Conservation (phyloP, 257 asterid species). For the Echium plantagineum region DNA sequence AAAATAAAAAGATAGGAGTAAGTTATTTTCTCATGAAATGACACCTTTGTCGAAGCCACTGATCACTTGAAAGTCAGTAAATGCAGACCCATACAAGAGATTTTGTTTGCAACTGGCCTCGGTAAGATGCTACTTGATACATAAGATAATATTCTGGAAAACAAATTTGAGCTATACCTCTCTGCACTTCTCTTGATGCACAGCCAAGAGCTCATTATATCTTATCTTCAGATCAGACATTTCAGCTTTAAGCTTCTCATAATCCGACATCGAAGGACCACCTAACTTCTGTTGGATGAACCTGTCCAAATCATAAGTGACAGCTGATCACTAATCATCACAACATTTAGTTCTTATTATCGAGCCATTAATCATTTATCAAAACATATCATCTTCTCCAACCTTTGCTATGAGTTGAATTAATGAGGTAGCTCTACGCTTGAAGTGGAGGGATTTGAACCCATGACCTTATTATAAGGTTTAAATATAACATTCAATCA, state of each 20-base stretch:
- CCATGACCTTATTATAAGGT: no score
- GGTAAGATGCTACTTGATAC: neutral
- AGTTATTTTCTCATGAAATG: no score
- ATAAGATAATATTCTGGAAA: neutral
- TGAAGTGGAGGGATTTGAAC: no score
- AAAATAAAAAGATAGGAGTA: no score
- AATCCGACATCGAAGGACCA: slow-evolving; percentile 68
- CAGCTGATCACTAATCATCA: neutral
- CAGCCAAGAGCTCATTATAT: slow-evolving; percentile 53
- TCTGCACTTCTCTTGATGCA: slow-evolving; percentile 56
- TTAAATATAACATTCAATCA: no score
- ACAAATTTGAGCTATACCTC: slow-evolving; percentile 32
- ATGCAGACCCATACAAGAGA: neutral
- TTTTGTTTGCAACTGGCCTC: neutral
- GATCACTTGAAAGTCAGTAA: no score
- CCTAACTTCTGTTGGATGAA: slow-evolving; percentile 87
- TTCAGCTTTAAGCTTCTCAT: slow-evolving; percentile 75
- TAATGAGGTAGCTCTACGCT: no score
- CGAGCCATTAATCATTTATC: neutral
- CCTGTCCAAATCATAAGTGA: slow-evolving; percentile 28
- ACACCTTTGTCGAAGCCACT: no score
- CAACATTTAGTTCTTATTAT: neutral
- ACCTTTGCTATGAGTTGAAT: neutral
- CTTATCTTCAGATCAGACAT: slow-evolving; percentile 47
- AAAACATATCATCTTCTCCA: neutral